A percentile compares a stretch with the other conserved stretches of the same genome.
phyloP scores from a whole-genome alignment of 1,284 basidiomycete species.

The Crepidotus sp. region DNA sequence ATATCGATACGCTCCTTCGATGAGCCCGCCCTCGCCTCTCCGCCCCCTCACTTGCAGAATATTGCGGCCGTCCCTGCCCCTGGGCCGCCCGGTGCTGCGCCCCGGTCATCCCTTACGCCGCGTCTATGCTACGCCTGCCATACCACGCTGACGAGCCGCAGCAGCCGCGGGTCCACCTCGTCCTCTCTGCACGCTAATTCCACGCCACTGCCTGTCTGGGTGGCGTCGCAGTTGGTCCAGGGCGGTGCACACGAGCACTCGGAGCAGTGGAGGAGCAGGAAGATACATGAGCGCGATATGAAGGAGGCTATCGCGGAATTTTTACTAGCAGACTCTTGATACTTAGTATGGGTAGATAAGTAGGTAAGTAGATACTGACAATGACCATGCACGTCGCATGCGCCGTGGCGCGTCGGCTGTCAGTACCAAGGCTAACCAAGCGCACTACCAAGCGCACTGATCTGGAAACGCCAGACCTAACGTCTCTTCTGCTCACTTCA shows the following conservation, averaged over 20 bases:
- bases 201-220: conserved; percentile 33
- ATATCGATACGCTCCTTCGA: conserved; percentile 61
- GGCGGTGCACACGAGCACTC: background rate
- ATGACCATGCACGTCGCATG: background rate
- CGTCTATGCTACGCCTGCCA: conserved; percentile 69
- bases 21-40: conserved; percentile 21
- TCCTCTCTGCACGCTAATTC: conserved; percentile 1
- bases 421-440: too few relatives aligned
- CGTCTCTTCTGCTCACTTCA: background rate
- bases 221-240: conserved; percentile 10
- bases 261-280: conserved; percentile 19
- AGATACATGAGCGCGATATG: conserved; percentile 23
- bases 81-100: background rate
- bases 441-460: too few relatives aligned
- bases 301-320: conserved; percentile 28
- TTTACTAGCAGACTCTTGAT: conserved; percentile 21
- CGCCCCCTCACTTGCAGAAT: conserved; percentile 20
- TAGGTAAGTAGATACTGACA: too few relatives aligned
- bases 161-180: conserved; percentile 34
- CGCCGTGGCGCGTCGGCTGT: background rate
- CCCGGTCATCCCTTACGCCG: conserved; percentile 32
- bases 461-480: too few relatives aligned
- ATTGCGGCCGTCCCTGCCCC: conserved; percentile 2
- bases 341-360: too few relatives aligned
- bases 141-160: conserved; percentile 59